phyloP scores from a whole-genome alignment of 768 basidiomycete species.

The Rhodotorula paludigena region DNA sequence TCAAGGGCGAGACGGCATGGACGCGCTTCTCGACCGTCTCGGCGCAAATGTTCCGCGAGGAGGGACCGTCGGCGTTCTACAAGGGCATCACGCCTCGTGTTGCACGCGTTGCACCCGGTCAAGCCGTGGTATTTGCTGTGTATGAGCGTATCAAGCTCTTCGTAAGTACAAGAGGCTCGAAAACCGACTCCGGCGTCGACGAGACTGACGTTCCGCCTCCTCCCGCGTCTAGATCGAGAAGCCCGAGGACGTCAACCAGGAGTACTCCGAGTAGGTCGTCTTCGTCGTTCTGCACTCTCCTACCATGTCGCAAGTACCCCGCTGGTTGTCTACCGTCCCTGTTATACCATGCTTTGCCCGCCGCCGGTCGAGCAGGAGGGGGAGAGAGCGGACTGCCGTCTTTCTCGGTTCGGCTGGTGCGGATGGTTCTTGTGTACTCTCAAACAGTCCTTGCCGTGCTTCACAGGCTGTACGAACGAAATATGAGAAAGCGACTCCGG shows the following conservation, averaged over 20 bases:
- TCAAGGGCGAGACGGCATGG: constrained; percentile 69
- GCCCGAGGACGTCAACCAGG: constrained; percentile 18
- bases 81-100: constrained; percentile 98
- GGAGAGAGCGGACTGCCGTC: too few species aligned
- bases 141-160: constrained; percentile 61
- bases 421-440: too few species aligned
- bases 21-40: constrained; percentile 75
- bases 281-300: neutral
- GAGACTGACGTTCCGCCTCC: neutral
- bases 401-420: too few species aligned
- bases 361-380: too few species aligned
- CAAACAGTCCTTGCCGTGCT: too few species aligned
- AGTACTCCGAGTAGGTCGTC: constrained; percentile 6
- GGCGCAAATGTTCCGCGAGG: constrained; percentile 84
- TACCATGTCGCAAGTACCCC: too few species aligned
- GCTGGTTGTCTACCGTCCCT: too few species aligned
- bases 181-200: neutral
- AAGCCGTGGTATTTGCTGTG: constrained; percentile 92
- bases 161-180: constrained; percentile 1
- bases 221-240: constrained; percentile 16
- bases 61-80: constrained; percentile 87
- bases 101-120: constrained; percentile 87
- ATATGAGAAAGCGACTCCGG: too few species aligned
- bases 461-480: too few species aligned
- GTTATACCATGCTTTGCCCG: too few species aligned